These are phyloP conservation scores for Phytopythium sindhum DNA, from an alignment of 352 stramenopile species.

Conservation along the genomic window DNA sequence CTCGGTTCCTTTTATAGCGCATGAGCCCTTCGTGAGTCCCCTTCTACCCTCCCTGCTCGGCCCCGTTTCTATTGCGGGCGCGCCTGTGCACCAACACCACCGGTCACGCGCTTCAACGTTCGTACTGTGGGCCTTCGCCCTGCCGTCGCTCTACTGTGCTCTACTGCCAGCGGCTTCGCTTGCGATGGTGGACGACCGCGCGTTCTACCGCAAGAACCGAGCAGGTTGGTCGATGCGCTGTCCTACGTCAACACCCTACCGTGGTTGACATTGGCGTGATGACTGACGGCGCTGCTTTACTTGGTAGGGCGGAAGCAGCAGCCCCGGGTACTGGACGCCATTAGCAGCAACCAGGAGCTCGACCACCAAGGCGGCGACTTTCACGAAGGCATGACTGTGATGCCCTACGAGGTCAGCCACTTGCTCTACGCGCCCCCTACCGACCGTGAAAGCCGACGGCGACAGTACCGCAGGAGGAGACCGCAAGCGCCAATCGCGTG, in stretches of 20 bases:
- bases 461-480: slow-evolving; percentile 12
- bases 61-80: no score
- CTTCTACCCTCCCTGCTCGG: no score
- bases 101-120: no score
- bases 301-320: background rate
- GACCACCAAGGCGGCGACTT: background rate
- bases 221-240: background rate
- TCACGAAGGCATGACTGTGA: background rate
- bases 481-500: slow-evolving; percentile 11
- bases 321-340: background rate
- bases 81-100: no score
- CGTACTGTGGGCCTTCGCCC: no score
- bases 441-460: slow-evolving; percentile 3
- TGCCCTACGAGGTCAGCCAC: background rate
- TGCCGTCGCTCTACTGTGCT: no score
- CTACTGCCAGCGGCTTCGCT: no score
- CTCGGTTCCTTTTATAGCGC: no score
- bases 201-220: background rate
- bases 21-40: no score
- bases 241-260: background rate
- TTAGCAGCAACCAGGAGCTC: slow-evolving; percentile 13
- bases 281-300: background rate
- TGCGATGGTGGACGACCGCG: no score
- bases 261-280: background rate
- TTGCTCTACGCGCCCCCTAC: slow-evolving; percentile 3